Percentiles rank a stretch among this genome's conserved stretches.
phyloP scores from a whole-genome alignment of 176 grass and related monocot species.

The Tuctoria greenei region DNA sequence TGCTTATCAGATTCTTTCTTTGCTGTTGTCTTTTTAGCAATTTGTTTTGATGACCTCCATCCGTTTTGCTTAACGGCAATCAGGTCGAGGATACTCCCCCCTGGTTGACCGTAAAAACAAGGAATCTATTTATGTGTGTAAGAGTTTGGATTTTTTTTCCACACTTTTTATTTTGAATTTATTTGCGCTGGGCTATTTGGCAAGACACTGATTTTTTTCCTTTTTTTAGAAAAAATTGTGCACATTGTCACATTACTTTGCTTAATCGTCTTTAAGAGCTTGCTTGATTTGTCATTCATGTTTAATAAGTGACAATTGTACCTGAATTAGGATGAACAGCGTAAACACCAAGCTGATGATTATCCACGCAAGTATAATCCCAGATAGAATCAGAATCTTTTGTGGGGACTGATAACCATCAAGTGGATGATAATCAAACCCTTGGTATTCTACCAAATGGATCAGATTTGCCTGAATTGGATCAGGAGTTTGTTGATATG shows the following conservation, averaged over 20 bases:
- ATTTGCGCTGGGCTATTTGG: background rate
- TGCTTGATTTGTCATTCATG: constrained; percentile 20
- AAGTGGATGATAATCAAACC: constrained; percentile 27
- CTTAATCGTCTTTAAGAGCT: background rate
- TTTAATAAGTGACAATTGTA: constrained; percentile 24
- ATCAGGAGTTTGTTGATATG: constrained; percentile 52
- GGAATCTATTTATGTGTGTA: background rate
- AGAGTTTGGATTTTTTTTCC: background rate
- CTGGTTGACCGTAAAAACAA: background rate
- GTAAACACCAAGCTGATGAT: constrained; percentile 34
- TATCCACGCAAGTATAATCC: background rate
- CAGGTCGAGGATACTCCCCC: too few relatives aligned
- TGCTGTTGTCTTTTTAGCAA: constrained; percentile 1
- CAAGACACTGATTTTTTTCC: background rate
- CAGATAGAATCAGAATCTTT: constrained; percentile 24
- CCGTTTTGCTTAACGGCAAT: background rate
- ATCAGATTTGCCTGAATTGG: constrained; percentile 41
- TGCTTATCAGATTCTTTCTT: background rate
- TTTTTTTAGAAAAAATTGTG: background rate
- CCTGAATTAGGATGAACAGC: constrained; percentile 31
- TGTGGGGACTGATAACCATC: constrained; percentile 8
- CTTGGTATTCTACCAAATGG: constrained; percentile 27
- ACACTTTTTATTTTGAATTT: constrained; percentile 2
- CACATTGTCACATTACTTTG: background rate
- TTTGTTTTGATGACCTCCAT: too few relatives aligned